phyloP scores from a whole-genome alignment of 2,329 filamentous ascomycete species.

The Exophiala viscosa region DNA sequence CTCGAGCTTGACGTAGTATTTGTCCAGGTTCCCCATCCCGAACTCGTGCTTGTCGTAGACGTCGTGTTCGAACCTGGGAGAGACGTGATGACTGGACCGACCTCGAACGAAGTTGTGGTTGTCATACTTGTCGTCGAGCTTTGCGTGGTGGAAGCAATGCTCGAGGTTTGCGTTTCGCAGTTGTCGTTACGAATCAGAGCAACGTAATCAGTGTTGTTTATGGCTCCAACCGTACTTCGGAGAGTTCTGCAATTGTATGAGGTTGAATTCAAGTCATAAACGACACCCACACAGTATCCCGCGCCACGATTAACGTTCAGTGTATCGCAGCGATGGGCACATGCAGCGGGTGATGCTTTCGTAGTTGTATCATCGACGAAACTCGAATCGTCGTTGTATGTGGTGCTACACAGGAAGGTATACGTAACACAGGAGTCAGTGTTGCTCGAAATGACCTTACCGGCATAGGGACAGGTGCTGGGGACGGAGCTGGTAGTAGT shows the following conservation, averaged over 20 bases:
- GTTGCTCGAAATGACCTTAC: background rate
- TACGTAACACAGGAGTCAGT: conserved; percentile 12
- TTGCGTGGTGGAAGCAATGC: conserved; percentile 1
- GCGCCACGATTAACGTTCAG: conserved; percentile 8
- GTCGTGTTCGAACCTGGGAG: background rate
- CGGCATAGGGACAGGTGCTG: conserved; percentile 4
- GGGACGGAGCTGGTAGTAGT: conserved; percentile 1
- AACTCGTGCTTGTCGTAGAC: conserved; percentile 1
- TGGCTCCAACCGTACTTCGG: conserved; percentile 1
- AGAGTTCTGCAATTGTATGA: conserved; percentile 15
- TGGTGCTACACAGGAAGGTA: conserved; percentile 39
- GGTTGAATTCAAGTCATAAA: conserved; percentile 7
- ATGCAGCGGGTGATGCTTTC: conserved; percentile 4
- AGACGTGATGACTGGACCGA: background rate
- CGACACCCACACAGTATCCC: conserved; percentile 11
- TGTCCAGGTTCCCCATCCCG: no score
- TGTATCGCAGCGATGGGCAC: conserved; percentile 13
- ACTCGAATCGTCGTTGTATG: conserved; percentile 49
- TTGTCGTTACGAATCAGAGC: conserved; percentile 6
- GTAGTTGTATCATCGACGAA: conserved; percentile 29
- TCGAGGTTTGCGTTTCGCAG: conserved; percentile 5
- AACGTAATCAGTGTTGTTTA: conserved; percentile 1
- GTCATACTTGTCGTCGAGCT: conserved; percentile 1
- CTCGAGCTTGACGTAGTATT: conserved; percentile 1
- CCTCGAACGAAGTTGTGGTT: conserved; percentile 3